Conservation (phyloP, 108 stramenopile genomes). For the Cylindrotheca fusiformis region DNA sequence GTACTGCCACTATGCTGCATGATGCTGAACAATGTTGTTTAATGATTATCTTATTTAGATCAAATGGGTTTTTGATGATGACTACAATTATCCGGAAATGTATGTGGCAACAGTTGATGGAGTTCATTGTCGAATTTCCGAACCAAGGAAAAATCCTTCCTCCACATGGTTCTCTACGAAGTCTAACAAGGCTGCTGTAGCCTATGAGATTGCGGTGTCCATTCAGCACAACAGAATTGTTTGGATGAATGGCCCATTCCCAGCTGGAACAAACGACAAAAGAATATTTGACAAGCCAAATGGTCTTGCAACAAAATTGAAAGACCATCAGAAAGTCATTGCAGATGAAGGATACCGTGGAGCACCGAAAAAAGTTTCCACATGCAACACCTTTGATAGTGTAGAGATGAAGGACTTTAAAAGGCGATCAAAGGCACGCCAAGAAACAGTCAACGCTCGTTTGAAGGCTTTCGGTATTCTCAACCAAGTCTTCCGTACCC, state of each 20-base stretch:
- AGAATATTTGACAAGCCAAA: conserved; percentile 23
- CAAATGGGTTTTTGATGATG: neutral
- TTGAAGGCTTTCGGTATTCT: conserved; percentile 33
- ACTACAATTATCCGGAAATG: neutral
- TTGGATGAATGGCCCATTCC: conserved; percentile 46
- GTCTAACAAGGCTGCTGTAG: conserved; percentile 26
- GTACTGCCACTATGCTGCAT: too few species aligned
- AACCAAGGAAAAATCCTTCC: conserved; percentile 4
- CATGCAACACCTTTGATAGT: conserved; percentile 1
- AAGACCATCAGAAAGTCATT: conserved; percentile 2
- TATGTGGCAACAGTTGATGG: conserved; percentile 18
- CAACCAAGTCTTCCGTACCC: conserved; percentile 11
- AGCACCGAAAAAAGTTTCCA: conserved; percentile 2
- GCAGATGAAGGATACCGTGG: conserved; percentile 22
- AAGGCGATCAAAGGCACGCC: conserved; percentile 18
- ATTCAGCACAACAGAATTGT: conserved; percentile 20
- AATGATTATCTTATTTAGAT: too few species aligned
- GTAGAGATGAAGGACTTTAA: conserved; percentile 15
- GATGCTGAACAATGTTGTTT: too few species aligned
- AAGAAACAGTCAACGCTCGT: conserved; percentile 39
- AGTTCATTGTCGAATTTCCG: conserved; percentile 9
- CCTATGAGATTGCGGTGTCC: conserved; percentile 30
- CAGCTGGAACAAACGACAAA: conserved; percentile 30
- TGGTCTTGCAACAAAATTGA: conserved; percentile 14
- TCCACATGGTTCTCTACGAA: conserved; percentile 38